phyloP scores from a whole-genome alignment of 1,284 basidiomycete species.

The Phlebopus sp. region DNA sequence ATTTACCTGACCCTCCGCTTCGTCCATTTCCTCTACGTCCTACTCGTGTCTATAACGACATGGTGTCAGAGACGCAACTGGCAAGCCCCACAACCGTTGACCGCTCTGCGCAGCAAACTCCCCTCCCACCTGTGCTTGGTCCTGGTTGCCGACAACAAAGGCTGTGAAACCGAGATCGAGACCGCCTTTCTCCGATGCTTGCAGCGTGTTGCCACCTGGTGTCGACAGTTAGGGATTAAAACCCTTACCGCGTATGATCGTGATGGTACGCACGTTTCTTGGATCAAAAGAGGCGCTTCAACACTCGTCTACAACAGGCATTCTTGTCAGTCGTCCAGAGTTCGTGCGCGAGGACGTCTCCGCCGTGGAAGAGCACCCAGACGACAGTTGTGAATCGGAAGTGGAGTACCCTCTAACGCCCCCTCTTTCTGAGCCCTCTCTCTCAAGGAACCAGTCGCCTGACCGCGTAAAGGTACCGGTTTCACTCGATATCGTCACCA shows the following conservation, averaged over 20 bases:
- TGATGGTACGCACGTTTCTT: slow-evolving; percentile 46
- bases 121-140: slow-evolving; percentile 66
- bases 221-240: slow-evolving; percentile 52
- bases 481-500: slow-evolving; percentile 38
- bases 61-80: slow-evolving; percentile 38
- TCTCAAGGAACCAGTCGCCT: slow-evolving; percentile 58
- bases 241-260: slow-evolving; percentile 69
- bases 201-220: slow-evolving; percentile 56
- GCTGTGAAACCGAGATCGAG: slow-evolving; percentile 37
- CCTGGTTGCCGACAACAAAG: slow-evolving; percentile 43
- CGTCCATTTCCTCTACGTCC: slow-evolving; percentile 56
- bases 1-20: slow-evolving; percentile 45
- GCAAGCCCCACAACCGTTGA: slow-evolving; percentile 44
- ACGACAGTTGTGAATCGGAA: slow-evolving; percentile 49
- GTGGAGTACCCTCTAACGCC: slow-evolving; percentile 68
- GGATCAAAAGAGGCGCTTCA: slow-evolving; percentile 8
- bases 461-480: slow-evolving; percentile 29
- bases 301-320: slow-evolving; percentile 36
- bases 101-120: slow-evolving; percentile 47
- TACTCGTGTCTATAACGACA: slow-evolving; percentile 41
- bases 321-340: slow-evolving; percentile 43
- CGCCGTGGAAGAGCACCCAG: slow-evolving; percentile 26
- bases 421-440: slow-evolving; percentile 65
- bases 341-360: slow-evolving; percentile 38
- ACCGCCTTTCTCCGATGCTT: slow-evolving; percentile 49